Base-by-base conservation (phyloP, 805 yeast species). In the Yarrowia alimentaria region DNA sequence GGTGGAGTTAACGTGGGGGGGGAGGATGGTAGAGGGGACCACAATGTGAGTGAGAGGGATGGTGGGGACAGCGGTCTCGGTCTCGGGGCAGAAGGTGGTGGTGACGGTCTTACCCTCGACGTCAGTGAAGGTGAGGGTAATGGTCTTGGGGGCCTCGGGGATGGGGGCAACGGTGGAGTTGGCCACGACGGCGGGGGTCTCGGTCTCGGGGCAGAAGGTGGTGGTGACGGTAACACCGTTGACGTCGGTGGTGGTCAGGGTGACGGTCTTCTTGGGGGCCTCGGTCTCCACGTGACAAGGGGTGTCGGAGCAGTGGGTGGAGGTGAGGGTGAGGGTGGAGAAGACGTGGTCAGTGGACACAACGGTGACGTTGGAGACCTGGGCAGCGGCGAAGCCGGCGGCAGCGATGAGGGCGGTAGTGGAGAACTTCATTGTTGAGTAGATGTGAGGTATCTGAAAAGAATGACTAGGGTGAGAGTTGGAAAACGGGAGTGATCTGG, bases 41-140 rank as follows among this genome's bases (percentile, higher is more conserved):
- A 30, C 30, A n/a, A 40, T 21, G 33, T 26, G 12, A 28, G 47
- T 6, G 10, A 28, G 32, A 11, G 47, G 33, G 33, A 40, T 40
- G 33, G 47, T 13, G 47, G 47, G 47, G 33, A 40, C 47, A 6
- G 47, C 47, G 11, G 47, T 40, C 47, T 40, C 47, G 14, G 47
- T 40, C 47, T 40, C 47, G 33, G 47, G 47, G 47, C 47, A 40
- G 47, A 40, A 40, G 22, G 47, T 40, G 47, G 47, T 40, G 47
- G 47, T 40, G 25, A 40, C 19, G 47, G 47, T 40, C 47, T 40
- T 40, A 17, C 43, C 43, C 43, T 37, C 43, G 21, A 37, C 43
- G 22, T 37, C 43, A 24, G 43, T 37, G 47, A 40, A 40, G 25
- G 47, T 40, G 33, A 28, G 32, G 33, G 47, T 40, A 19, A 40